Base-by-base conservation (phyloP, 139 green algal genomes). In the Nannochloris sp. region DNA sequence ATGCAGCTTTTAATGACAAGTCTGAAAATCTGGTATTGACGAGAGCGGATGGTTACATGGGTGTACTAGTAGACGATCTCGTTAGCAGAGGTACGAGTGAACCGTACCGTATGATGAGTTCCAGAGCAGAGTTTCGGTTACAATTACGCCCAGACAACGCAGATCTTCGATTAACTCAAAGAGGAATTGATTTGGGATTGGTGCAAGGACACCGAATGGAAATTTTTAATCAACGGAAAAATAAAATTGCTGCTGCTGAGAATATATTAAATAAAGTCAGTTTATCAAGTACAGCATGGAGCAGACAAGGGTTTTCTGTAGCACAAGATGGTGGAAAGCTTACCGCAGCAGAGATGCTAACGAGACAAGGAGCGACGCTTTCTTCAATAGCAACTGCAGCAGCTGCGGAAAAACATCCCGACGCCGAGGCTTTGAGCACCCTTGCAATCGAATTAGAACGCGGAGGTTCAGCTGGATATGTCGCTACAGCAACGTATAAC, bases 81-180 rank as follows among this genome's bases (percentile, higher is more conserved):
- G 63, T 83, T 13, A 60, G 23, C 13, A 45, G 69, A 9, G 76
- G 79, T 32, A 83, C 77, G 7, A 32, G 33, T 12, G 80, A 86
- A 64, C 80, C 80, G 8, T 86, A 86, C 60, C 70, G 80, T 45
- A 86, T 86, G 80, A 73, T 86, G 12, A 70, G 25, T 19, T 65
- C 80, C 0, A 65, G 80, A 25, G 80, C 77, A 14, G 80, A 86
- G 44, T 85, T 80, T 39, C 54, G 80, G n/a, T 67, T 86, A 42
- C 32, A 33, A 30, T 60, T 88, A 57, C 63, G 81, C 2, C 54
- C 79, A 2, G 81, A 88, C 51, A 86, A 81, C 31, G 81, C 81
- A 4, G 81, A 88, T 38, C 24, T 74, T 27, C 57, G 81, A 39
- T 61, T 88, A 9, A 79, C 74, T 3, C 31, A 66, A 37, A 8